Evolutionary conservation across 805 yeast genomes (phyloP), one percentile per base, ranked within the genome.

Genomic region (Starmerella bombi): DNA sequence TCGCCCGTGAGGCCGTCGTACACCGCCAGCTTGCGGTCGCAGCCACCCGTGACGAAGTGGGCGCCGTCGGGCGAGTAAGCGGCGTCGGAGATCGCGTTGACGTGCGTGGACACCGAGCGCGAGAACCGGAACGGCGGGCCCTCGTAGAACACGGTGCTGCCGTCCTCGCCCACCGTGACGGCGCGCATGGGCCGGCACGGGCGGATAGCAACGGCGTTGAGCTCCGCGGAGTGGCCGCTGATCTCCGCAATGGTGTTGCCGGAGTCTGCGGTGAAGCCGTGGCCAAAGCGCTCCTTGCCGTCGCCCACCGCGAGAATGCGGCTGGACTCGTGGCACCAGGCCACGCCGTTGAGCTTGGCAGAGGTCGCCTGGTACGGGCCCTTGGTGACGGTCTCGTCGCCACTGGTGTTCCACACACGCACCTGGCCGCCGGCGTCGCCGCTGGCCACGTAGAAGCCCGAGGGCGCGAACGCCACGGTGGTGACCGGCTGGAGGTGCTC

Each of bases 221-320:
- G 74, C 35, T 72, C 74, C 20, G 83, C 77, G 15, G 88, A 71
- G 58, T 91, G 98, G 19, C 98, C 98, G 36, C 85, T 76, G 52
- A 88, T 78, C 57, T 91, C 97, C 41, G 98, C 99, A 33, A 91
- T 76, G n/a, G 95, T 75, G 61, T 91, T 91, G 45, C 98, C 98
- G 1, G 94, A 72, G 56, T 91, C 99, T 72, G 80, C 80, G 6
- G 94, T 75, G 59, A 88, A 83, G 48, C 93, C 85, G 51, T 80
- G 94, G 5, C 97, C 98, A 56, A 74, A 86, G 45, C 80, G 71
- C 52, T 85, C 95, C 50, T 79, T 79, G 37, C 97, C 98, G 51
- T 81, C 79, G 41, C 98, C 98, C 9, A 86, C 97, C 1, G 94
- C 94, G 55, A 91, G 82, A 38, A 91, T 64, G 50, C 98, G 71